Base-by-base conservation (phyloP, 1,284 basidiomycete genomes). In the Austropuccinia psidii region DNA sequence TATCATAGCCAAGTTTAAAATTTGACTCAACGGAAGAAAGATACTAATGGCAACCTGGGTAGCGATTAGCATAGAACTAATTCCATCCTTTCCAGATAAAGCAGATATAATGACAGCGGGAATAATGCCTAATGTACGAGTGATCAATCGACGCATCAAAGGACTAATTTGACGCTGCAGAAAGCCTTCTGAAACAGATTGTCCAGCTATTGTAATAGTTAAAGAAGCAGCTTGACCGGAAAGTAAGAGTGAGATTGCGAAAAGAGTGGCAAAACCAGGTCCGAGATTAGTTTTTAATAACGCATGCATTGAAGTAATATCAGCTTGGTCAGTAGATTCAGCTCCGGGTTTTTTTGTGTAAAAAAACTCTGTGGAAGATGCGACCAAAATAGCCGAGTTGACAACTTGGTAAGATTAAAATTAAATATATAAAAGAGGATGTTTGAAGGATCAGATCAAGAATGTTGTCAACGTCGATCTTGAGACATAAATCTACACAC, bases 201-300 rank as follows among this genome's bases (percentile, higher is more conserved):
- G 58, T 24, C 69, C 69, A 4, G 69, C 57, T 45, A 72, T 61
- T 2, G 69, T 62, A 47, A 72, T 62, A 8, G 69, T 62, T 2
- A 72, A 35, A 29, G 69, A 72, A 31, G 69, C 69, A 7, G 69
- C 69, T 15, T 72, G 57, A 19, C 58, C 69, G 0, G 69, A 72
- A 35, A 72, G 49, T 24, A 43, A 60, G 6, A 72, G 19, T 11
- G 69, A 72, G 21, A 62, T 43, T 8, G 69, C 69, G 24, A 72
- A 72, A 15, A 72, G 13, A 24, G 45, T 39, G 29, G 69, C 69
- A 9, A 72, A 45, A 19, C 39, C 58, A 1, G 57, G 17, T 9
- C 69, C 69, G 1, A 72, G 35, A 13, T 37, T 60, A 24, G 5
- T 47, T 33, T 62, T 72, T 17, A 72, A 43, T 24, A 72, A 27